These are phyloP conservation scores for Chrysopogon serrulatus DNA, from an alignment of 176 grass and related monocot genomes.

Conservation along the genomic window DNA sequence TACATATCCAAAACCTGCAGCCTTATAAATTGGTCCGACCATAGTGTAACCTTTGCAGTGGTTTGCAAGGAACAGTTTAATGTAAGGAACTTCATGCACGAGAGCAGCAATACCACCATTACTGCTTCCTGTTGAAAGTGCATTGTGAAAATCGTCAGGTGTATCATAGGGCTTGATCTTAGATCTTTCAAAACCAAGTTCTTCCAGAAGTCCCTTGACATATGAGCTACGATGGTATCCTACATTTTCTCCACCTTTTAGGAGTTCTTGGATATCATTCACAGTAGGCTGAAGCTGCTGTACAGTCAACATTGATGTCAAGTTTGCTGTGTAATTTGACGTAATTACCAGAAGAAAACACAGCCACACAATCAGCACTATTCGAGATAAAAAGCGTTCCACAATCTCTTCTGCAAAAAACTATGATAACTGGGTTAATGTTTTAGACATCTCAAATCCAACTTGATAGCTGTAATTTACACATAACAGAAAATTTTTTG, in stretches of 20 bases:
- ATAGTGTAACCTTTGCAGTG: slow-evolving; percentile 47
- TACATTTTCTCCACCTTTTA: slow-evolving; percentile 32
- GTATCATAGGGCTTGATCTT: slow-evolving; percentile 31
- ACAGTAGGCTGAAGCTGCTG: slow-evolving; percentile 43
- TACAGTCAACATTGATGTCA: slow-evolving; percentile 52
- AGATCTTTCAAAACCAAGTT: slow-evolving; percentile 33
- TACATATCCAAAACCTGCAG: slow-evolving; percentile 60
- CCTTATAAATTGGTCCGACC: slow-evolving; percentile 58
- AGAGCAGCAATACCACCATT: slow-evolving; percentile 56
- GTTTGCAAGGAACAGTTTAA: slow-evolving; percentile 49
- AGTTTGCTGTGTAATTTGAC: slow-evolving; percentile 58
- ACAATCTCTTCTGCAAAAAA: slow-evolving; percentile 25
- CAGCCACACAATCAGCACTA: slow-evolving; percentile 53
- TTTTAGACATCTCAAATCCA: neutral
- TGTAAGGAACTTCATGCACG: slow-evolving; percentile 48
- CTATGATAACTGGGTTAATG: neutral
- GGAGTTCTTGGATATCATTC: slow-evolving; percentile 38
- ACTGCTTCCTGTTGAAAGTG: slow-evolving; percentile 50
- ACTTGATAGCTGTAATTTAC: neutral
- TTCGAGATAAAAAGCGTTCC: slow-evolving; percentile 21
- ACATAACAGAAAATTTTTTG: too few species aligned
- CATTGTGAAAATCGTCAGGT: slow-evolving; percentile 9
- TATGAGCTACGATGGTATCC: slow-evolving; percentile 37
- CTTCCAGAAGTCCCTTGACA: slow-evolving; percentile 35
- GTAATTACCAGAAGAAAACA: slow-evolving; percentile 45